Evolutionary conservation across 2,329 filamentous ascomycete species (phyloP).

Genomic region (Eutypa lata): DNA sequence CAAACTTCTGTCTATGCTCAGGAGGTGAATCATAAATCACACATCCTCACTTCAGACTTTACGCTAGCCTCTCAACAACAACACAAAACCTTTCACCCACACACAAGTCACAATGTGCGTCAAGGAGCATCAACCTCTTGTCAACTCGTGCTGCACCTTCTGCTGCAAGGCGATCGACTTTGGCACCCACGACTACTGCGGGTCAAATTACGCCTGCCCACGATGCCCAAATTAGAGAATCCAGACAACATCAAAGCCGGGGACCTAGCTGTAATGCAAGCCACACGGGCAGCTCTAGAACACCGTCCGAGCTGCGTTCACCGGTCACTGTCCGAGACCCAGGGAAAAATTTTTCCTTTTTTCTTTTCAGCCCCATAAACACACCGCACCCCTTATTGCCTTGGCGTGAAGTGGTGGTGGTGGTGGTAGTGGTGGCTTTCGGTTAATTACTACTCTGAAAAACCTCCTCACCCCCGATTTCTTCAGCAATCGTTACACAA

Average conservation of each 20-base stretch:
- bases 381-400: background rate
- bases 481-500: background rate
- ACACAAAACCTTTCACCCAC: background rate
- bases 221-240: constrained; percentile 36
- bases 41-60: no score
- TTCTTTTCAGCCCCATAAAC: background rate
- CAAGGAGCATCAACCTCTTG: constrained; percentile 40
- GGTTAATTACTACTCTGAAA: background rate
- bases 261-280: constrained; percentile 23
- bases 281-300: constrained; percentile 21
- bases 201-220: constrained; percentile 38
- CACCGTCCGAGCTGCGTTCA: constrained; percentile 14
- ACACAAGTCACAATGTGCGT: constrained; percentile 36
- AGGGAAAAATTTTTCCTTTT: background rate
- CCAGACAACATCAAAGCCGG: constrained; percentile 1
- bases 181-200: constrained; percentile 49
- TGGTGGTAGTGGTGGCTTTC: background rate
- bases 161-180: constrained; percentile 50
- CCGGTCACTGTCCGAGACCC: constrained; percentile 16
- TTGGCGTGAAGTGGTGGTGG: background rate
- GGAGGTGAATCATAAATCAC: no score
- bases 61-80: no score
- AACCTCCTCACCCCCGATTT: background rate
- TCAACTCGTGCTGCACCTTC: constrained; percentile 49
- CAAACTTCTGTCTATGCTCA: no score